Percentiles rank a stretch among this genome's conserved stretches.
phyloP scores from a whole-genome alignment of 2,329 filamentous ascomycete genomes.

The Pseudodiploospora longispora region DNA sequence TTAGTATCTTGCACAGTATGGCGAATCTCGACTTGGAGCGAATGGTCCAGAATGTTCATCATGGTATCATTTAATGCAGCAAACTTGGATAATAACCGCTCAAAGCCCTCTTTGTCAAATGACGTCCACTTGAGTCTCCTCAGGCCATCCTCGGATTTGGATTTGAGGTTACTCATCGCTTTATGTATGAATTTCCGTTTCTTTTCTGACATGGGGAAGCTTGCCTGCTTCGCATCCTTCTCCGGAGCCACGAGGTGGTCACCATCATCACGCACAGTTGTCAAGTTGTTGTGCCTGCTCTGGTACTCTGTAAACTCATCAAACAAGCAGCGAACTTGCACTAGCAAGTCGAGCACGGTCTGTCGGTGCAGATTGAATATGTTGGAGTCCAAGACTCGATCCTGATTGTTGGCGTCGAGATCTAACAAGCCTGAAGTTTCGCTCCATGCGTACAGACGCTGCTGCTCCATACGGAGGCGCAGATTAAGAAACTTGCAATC shows the following conservation, averaged over 20 bases:
- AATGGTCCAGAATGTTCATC: conserved; percentile 38
- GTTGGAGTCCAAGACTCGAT: conserved; percentile 37
- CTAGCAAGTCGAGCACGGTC: conserved; percentile 39
- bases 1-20: conserved; percentile 41
- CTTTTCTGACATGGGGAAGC: conserved; percentile 34
- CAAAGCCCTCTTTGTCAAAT: conserved; percentile 39
- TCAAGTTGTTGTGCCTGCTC: conserved; percentile 28
- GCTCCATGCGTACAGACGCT: conserved; percentile 41
- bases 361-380: conserved; percentile 40
- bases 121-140: conserved; percentile 33
- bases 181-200: conserved; percentile 36
- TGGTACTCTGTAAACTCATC: conserved; percentile 38
- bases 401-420: conserved; percentile 30
- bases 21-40: conserved; percentile 38
- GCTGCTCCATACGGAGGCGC: conserved; percentile 41
- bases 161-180: conserved; percentile 30
- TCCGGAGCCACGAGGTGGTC: conserved; percentile 29
- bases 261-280: conserved; percentile 25
- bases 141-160: conserved; percentile 25
- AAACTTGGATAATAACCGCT: conserved; percentile 35
- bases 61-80: conserved; percentile 39
- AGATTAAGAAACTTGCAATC: conserved; percentile 41
- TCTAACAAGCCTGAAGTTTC: conserved; percentile 41
- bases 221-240: conserved; percentile 35
- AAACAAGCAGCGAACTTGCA: conserved; percentile 39